A percentile compares a stretch with the other conserved stretches of the same genome.
Conservation (phyloP, 2,329 filamentous ascomycete species). For the Fusarium begoniae region DNA sequence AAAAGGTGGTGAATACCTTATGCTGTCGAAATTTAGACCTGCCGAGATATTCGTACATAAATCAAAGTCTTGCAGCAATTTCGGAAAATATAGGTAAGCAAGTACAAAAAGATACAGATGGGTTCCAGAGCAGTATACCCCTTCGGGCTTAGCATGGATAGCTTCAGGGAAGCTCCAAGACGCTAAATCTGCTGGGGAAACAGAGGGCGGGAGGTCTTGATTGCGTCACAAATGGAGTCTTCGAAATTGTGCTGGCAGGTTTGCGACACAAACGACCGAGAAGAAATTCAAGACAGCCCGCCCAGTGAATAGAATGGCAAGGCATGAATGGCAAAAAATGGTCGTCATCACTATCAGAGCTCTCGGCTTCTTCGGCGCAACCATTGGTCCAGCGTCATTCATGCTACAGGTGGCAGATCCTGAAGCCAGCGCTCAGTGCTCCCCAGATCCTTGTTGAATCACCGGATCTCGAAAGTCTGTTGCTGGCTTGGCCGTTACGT, state of each 20-base stretch:
- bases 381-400: constrained; percentile 7
- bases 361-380: neutral
- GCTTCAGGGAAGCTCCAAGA: constrained; percentile 31
- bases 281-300: constrained; percentile 6
- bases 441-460: constrained; percentile 28
- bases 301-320: neutral
- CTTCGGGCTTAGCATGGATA: constrained; percentile 20
- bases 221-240: constrained; percentile 37
- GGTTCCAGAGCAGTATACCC: neutral
- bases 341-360: constrained; percentile 17
- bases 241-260: constrained; percentile 7
- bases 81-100: constrained; percentile 1
- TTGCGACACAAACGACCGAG: constrained; percentile 2
- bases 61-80: constrained; percentile 1
- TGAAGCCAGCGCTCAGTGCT: neutral
- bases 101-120: constrained; percentile 9
- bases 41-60: neutral
- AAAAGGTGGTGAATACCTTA: neutral
- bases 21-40: neutral
- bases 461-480: constrained; percentile 4
- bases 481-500: constrained; percentile 23
- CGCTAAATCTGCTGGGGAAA: constrained; percentile 26
- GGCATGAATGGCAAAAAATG: neutral
- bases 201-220: constrained; percentile 12
- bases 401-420: neutral